These are phyloP conservation scores for Cardamine chenopodiifolia DNA, from an alignment of 345 rosid genomes.

Conservation along the genomic window DNA sequence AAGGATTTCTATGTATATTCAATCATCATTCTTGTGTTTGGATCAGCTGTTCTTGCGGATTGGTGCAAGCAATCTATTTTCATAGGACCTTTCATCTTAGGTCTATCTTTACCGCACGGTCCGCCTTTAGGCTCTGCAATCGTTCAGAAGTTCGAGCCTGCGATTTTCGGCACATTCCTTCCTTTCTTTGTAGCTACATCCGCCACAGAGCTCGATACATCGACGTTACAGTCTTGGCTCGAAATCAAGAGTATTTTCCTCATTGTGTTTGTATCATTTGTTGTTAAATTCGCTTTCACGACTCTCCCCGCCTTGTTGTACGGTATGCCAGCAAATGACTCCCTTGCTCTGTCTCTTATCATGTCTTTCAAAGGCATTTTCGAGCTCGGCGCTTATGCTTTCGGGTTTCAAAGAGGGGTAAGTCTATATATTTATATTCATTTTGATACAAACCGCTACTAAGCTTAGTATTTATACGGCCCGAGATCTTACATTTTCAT, in stretches of 20 bases:
- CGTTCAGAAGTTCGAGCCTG: constrained; percentile 45
- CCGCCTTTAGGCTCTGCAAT: constrained; percentile 55
- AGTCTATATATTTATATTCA: not conserved
- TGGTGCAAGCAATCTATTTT: constrained; percentile 30
- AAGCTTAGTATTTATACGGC: not conserved
- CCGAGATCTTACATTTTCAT: constrained; percentile 14
- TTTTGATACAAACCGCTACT: not conserved
- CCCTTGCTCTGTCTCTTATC: constrained; percentile 49
- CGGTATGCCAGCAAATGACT: constrained; percentile 51
- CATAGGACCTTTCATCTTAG: constrained; percentile 48
- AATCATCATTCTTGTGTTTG: constrained; percentile 42
- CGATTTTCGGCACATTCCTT: constrained; percentile 38
- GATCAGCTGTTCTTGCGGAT: constrained; percentile 26
- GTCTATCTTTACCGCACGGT: constrained; percentile 51
- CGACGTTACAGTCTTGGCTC: not conserved
- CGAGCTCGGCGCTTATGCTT: constrained; percentile 41
- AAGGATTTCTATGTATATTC: constrained; percentile 27
- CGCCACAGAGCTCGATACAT: constrained; percentile 14
- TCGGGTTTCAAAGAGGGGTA: constrained; percentile 34
- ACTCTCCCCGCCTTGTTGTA: constrained; percentile 42
- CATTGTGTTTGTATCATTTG: constrained; percentile 4
- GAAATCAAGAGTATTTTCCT: constrained; percentile 5
- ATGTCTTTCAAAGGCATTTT: constrained; percentile 51
- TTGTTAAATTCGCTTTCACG: constrained; percentile 39
- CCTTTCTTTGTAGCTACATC: constrained; percentile 35